Evolutionary conservation across 768 basidiomycete species (phyloP), one percentile per base, ranked within the genome.

Genomic region (Pisolithus marmoratus): DNA sequence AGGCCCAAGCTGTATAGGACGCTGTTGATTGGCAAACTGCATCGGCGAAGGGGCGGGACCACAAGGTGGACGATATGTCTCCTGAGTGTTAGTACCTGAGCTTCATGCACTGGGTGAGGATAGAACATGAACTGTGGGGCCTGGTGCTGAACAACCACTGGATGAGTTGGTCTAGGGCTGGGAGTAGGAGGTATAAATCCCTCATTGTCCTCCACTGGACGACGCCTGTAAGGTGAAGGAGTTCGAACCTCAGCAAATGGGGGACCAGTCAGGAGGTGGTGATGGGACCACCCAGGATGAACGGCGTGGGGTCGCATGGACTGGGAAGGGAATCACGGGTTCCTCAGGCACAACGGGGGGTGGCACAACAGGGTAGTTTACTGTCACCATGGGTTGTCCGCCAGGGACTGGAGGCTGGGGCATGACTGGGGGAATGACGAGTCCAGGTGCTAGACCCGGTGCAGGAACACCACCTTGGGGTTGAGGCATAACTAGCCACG

Each of bases 211-310:
- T 60, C 59, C 12, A 41, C 47, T 12, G 27, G 22, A 11, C 2
- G 58, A 23, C 55, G 50, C 40, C 26, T 8, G 27, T 53, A 58
- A 17, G 48, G 54, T 2, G 37, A 45, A 37, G 24, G 47, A 2
- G 53, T 47, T 40, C 34, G 55, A 40, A 46, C 52, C 3, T 48
- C 51, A 1, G 38, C 54, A 23, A 52, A 58, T 9, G 55, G 54
- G 4, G 41, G 46, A n/a, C 70, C 57, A 56, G 14, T 54, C 54
- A 8, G 2, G 38, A 5, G 56, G 62, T 0, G 50, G 50, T 26
- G 55, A 52, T 31, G 66, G 66, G 46, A 70, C 66, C 22, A 68
- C 66, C 3, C 66, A 66, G 3, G 34, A 24, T 12, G 57, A 58
- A 22, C 55, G 48, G 11, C 47, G n/a, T 49, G 66, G 64, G 37